A percentile compares a stretch with the other conserved stretches of the same genome.
These are phyloP conservation scores for Cenchrus americanus DNA, from an alignment of 176 grass and related monocot genomes.

Conservation along the genomic window DNA sequence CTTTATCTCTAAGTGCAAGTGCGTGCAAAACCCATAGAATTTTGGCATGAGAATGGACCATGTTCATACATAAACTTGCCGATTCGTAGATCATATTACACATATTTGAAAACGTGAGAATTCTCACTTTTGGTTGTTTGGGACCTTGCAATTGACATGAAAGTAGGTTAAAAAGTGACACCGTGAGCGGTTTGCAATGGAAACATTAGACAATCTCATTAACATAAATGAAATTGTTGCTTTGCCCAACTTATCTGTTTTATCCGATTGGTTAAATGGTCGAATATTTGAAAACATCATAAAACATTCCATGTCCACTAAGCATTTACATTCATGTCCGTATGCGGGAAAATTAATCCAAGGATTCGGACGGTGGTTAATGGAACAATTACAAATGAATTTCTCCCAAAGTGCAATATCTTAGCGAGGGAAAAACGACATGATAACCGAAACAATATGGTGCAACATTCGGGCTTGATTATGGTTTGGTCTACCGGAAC, in stretches of 20 bases:
- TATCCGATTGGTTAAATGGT: background rate
- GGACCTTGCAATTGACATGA: constrained; percentile 6
- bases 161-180: constrained; percentile 6
- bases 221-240: background rate
- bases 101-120: background rate
- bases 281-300: constrained; percentile 2
- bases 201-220: background rate
- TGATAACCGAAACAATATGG: constrained; percentile 96
- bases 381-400: constrained; percentile 92
- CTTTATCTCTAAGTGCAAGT: background rate
- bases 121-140: background rate
- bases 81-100: background rate
- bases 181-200: background rate
- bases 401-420: constrained; percentile 88
- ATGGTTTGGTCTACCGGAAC: constrained; percentile 97
- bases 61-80: background rate
- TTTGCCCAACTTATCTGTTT: background rate
- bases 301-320: background rate
- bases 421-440: constrained; percentile 75
- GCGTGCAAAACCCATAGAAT: background rate
- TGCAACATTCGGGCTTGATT: constrained; percentile 92
- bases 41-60: background rate
- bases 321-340: constrained; percentile 33
- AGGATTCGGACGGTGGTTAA: constrained; percentile 93
- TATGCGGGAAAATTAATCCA: constrained; percentile 85